phyloP scores from a whole-genome alignment of 164 flowering plant species.

The Euptelea pleiosperma region DNA sequence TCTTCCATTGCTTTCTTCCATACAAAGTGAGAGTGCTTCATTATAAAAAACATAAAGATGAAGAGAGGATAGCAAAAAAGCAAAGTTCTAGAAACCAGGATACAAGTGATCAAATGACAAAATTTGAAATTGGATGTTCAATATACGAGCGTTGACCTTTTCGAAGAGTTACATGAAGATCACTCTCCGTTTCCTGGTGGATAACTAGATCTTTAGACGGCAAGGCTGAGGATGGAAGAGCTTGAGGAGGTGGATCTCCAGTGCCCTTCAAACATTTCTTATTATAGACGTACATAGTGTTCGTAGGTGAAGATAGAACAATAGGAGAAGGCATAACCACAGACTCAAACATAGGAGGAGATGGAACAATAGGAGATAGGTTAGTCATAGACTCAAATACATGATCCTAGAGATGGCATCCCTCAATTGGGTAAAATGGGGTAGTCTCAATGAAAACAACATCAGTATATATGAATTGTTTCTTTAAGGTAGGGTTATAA shows the following conservation, averaged over 20 bases:
- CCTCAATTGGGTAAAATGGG: too few species aligned
- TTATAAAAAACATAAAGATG: too few species aligned
- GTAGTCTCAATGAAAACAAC: neutral
- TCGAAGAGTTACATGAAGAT: neutral
- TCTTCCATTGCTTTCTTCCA: too few species aligned
- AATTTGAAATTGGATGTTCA: too few species aligned
- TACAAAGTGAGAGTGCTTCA: too few species aligned
- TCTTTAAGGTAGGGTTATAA: neutral
- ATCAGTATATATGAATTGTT: neutral
- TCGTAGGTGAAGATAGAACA: neutral
- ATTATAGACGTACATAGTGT: neutral
- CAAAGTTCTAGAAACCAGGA: too few species aligned
- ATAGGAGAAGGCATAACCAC: neutral
- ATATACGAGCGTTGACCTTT: neutral
- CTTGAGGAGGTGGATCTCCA: neutral
- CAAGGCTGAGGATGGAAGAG: neutral
- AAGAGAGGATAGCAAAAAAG: too few species aligned
- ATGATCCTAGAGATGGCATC: neutral
- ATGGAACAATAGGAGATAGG: too few species aligned
- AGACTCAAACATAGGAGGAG: too few species aligned
- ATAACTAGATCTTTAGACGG: neutral
- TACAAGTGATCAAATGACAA: too few species aligned
- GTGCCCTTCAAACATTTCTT: neutral
- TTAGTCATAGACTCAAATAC: too few species aligned
- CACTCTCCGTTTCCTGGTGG: neutral